A percentile compares a stretch with the other conserved stretches of the same genome.
phyloP scores from a whole-genome alignment of 176 grass and related monocot genomes.

The Tillandsia fasciculata region DNA sequence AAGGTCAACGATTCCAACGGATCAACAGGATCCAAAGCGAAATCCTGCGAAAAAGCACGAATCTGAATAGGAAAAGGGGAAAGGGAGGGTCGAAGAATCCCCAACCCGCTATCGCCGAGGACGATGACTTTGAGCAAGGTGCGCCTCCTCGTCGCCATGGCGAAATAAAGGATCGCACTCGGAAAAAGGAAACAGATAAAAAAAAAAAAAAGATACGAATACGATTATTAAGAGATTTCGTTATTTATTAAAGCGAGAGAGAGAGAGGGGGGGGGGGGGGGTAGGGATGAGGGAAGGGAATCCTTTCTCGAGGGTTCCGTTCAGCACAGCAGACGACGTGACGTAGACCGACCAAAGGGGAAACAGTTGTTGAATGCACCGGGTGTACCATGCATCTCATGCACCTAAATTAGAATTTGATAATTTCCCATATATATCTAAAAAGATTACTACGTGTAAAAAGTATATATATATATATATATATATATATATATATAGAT shows the following conservation, averaged over 20 bases:
- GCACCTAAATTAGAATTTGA: no score
- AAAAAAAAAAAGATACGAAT: neutral
- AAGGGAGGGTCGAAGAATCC: neutral
- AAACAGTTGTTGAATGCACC: no score
- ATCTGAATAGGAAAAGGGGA: neutral
- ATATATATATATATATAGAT: no score
- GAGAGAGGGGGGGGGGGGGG: slow-evolving; percentile 2
- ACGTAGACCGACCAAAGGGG: neutral
- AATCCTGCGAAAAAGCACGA: neutral
- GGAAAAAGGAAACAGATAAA: slow-evolving; percentile 1
- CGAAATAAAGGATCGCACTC: neutral
- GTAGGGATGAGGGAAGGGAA: neutral
- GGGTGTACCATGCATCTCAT: no score
- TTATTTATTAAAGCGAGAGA: slow-evolving; percentile 2
- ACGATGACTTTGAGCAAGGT: slow-evolving; percentile 56
- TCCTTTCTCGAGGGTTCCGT: neutral
- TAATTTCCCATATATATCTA: no score
- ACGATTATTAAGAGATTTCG: slow-evolving; percentile 3
- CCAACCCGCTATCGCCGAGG: slow-evolving; percentile 44
- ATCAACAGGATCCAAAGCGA: neutral
- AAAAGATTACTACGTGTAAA: no score
- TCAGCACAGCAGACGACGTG: neutral
- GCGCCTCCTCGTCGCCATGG: slow-evolving; percentile 36
- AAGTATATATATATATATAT: no score
- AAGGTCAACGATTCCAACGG: neutral